A percentile compares a stretch with the other conserved stretches of the same genome.
These are phyloP conservation scores for Gnomoniopsis sp. DNA, from an alignment of 2,329 filamentous ascomycete species.

Conservation along the genomic window DNA sequence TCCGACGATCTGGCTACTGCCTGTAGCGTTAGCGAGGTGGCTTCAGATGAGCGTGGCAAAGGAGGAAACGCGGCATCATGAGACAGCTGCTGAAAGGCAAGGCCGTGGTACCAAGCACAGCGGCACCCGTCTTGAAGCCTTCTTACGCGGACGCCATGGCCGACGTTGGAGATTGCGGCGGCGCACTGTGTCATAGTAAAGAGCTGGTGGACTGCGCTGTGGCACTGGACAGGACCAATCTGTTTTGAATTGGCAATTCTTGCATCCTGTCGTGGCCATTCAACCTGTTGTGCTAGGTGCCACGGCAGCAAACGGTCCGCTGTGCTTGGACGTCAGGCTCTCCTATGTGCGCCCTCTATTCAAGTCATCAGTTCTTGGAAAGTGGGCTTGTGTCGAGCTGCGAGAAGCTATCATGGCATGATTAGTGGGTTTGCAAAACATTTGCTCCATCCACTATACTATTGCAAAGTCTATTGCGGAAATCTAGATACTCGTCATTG, in stretches of 20 bases:
- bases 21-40: not conserved
- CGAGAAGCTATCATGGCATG: not conserved
- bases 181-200: not conserved
- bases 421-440: not conserved
- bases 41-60: not conserved
- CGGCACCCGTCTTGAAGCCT: not conserved
- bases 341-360: not conserved
- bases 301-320: not conserved
- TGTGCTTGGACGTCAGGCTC: not conserved
- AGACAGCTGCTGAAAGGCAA: not conserved
- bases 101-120: not conserved
- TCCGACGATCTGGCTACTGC: not conserved
- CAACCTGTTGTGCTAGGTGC: not conserved
- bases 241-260: not conserved
- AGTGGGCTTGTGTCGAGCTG: not conserved
- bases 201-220: not conserved
- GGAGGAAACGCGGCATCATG: not conserved
- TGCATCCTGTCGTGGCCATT: not conserved
- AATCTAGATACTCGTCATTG: too few species aligned
- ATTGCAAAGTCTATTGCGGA: not conserved
- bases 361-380: not conserved
- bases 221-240: not conserved
- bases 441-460: not conserved
- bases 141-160: not conserved
- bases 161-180: not conserved